These are phyloP conservation scores for Hygrophila difformis DNA, from an alignment of 257 asterid species.

Conservation along the genomic window DNA sequence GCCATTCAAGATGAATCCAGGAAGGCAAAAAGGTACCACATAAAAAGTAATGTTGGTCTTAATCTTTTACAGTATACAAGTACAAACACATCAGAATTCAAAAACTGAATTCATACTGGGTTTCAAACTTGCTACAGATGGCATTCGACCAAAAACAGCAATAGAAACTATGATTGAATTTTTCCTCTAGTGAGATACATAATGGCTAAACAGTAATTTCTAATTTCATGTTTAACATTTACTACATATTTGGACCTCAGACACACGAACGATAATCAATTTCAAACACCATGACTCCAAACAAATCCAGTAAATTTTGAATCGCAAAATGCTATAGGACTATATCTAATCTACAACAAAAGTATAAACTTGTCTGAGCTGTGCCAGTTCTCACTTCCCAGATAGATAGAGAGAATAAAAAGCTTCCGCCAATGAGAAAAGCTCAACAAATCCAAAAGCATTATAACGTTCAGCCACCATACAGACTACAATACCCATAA, in stretches of 20 bases:
- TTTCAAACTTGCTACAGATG: neutral
- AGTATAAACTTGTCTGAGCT: too few relatives aligned
- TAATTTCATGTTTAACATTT: too few relatives aligned
- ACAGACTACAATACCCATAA: slow-evolving; percentile 9
- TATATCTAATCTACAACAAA: too few relatives aligned
- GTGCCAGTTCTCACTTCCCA: slow-evolving; percentile 4
- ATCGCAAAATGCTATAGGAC: too few relatives aligned
- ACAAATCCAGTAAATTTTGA: too few relatives aligned
- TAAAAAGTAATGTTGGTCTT: too few relatives aligned
- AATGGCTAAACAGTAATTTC: too few relatives aligned
- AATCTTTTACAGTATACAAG: too few relatives aligned
- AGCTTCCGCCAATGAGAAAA: slow-evolving; percentile 7
- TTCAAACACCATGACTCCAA: too few relatives aligned
- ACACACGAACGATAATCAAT: too few relatives aligned
- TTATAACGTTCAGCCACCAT: neutral
- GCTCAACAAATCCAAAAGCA: neutral
- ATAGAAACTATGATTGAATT: neutral
- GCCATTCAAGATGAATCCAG: neutral
- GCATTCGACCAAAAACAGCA: neutral
- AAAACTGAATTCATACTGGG: neutral
- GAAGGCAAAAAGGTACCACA: neutral
- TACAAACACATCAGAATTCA: neutral
- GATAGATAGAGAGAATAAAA: slow-evolving; percentile 7
- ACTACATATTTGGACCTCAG: neutral
- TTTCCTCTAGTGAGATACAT: neutral